phyloP scores from a whole-genome alignment of 345 rosid species.

The Eutrema yunnanense region DNA sequence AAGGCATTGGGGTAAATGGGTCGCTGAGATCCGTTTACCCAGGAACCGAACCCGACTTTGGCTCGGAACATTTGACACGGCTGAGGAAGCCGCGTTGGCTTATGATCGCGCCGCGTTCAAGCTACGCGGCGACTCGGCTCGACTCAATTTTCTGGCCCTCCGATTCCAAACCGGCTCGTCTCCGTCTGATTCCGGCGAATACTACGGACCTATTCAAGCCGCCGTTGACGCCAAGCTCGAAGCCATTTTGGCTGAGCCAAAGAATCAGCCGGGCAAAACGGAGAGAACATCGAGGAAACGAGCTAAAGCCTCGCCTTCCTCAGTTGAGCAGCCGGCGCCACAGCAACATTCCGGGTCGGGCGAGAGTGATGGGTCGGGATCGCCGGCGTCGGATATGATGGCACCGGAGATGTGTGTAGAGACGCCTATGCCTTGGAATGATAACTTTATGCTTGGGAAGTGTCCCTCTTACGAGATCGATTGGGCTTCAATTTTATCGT shows the following conservation, averaged over 20 bases:
- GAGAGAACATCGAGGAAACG: slow-evolving; percentile 26
- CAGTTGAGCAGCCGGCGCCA: background rate
- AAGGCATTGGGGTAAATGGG: slow-evolving; percentile 98
- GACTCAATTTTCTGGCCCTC: slow-evolving; percentile 77
- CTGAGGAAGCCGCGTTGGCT: slow-evolving; percentile 91
- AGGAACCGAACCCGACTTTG: slow-evolving; percentile 90
- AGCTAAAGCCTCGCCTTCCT: background rate
- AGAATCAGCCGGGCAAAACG: slow-evolving; percentile 42
- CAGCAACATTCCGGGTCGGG: slow-evolving; percentile 15
- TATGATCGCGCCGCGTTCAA: slow-evolving; percentile 86
- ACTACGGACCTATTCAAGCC: slow-evolving; percentile 75
- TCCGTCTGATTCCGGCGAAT: slow-evolving; percentile 53
- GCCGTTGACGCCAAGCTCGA: slow-evolving; percentile 83
- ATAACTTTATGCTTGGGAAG: slow-evolving; percentile 58
- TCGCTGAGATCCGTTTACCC: slow-evolving; percentile 91
- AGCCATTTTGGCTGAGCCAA: slow-evolving; percentile 68
- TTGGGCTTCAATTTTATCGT: slow-evolving; percentile 63
- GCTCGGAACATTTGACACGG: slow-evolving; percentile 94
- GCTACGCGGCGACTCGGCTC: slow-evolving; percentile 80
- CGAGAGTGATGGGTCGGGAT: slow-evolving; percentile 58
- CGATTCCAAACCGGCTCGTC: slow-evolving; percentile 50
- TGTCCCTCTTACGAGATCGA: slow-evolving; percentile 86
- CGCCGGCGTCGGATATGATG: slow-evolving; percentile 34
- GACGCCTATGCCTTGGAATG: slow-evolving; percentile 45
- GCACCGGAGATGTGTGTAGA: slow-evolving; percentile 26